Evolutionary conservation across 1,284 basidiomycete species (phyloP), one percentile per base, ranked within the genome.

Genomic region (Ceratobasidium sp.): DNA sequence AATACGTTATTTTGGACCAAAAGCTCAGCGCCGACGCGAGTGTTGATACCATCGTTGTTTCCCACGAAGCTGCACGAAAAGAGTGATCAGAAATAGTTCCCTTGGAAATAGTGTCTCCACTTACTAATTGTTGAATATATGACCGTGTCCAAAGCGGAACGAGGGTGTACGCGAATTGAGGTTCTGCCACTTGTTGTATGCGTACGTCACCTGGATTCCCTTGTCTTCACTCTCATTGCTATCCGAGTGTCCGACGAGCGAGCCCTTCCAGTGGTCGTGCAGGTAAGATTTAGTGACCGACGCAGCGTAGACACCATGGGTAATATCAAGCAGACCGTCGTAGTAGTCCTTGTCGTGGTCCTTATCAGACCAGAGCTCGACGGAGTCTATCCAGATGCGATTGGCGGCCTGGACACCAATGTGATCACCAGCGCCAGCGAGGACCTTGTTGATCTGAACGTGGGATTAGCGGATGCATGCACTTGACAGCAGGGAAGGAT

Each of bases 301-400:
- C n/a, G n/a, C n/a, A n/a, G 78, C 78, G 50, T 79, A 80, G 73
- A 75, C 73, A 42, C 81, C 79, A 73, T 83, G 80, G 50, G 80
- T 79, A 31, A 67, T 32, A 31, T 67, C 62, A 49, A 67, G 62
- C 15, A 67, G 47, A 29, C 62, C 62, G 22, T 67, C 62, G 50
- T 67, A 67, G 62, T 68, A 70, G 43, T 70, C 80, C 76, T 82
- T 82, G 74, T 80, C 80, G 69, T 82, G 80, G 73, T 80, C 80
- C 42, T 77, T 73, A 76, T 83, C 81, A 35, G 52, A 52, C 47
- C 27, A 47, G 31, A 83, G 76, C 73, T 83, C 82, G 82, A 50
- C 47, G n/a, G 27, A 81, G 75, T 83, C 82, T 50, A 83, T 70
- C 82, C 82, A 84, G 25, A 84, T 81, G 70, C 81, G 77, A 65